phyloP scores from a whole-genome alignment of 495 filamentous ascomycete species.

The Lasiosphaeria hispida region DNA sequence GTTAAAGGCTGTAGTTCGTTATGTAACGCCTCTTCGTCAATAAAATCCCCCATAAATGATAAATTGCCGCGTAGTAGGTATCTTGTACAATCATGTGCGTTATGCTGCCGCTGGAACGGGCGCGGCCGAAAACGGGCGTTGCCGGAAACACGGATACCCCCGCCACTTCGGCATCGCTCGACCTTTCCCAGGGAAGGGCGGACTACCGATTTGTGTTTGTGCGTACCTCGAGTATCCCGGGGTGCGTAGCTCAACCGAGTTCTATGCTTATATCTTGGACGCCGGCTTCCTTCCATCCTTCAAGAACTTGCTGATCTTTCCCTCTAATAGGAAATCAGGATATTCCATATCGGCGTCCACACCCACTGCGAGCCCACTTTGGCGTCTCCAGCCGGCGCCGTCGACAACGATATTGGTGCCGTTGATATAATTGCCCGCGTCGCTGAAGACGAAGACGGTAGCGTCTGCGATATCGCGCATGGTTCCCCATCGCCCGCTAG shows the following conservation, averaged over 20 bases:
- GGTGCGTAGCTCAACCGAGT: neutral
- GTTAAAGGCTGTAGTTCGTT: no score
- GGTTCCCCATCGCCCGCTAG: constrained; percentile 71
- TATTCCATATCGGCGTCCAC: constrained; percentile 45
- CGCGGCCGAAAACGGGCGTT: no score
- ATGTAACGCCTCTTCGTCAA: no score
- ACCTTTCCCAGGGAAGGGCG: no score
- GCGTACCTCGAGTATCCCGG: no score
- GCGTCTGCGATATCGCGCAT: constrained; percentile 90
- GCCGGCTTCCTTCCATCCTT: constrained; percentile 41
- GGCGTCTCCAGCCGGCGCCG: constrained; percentile 66
- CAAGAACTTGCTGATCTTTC: constrained; percentile 40
- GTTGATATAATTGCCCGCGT: constrained; percentile 80
- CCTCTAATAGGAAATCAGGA: constrained; percentile 42
- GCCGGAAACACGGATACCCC: no score
- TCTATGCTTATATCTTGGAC: constrained; percentile 36
- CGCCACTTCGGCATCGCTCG: no score
- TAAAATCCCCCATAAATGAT: no score
- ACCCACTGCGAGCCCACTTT: constrained; percentile 43
- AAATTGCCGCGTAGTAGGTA: no score
- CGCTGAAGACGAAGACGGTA: constrained; percentile 80
- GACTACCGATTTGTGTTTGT: no score
- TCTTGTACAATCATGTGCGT: no score
- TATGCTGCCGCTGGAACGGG: no score
- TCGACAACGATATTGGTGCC: constrained; percentile 78